Evolutionary conservation across 176 grass and related monocot species (phyloP), one percentile per base, ranked within the genome.

Genomic region (Oryza brachyantha): DNA sequence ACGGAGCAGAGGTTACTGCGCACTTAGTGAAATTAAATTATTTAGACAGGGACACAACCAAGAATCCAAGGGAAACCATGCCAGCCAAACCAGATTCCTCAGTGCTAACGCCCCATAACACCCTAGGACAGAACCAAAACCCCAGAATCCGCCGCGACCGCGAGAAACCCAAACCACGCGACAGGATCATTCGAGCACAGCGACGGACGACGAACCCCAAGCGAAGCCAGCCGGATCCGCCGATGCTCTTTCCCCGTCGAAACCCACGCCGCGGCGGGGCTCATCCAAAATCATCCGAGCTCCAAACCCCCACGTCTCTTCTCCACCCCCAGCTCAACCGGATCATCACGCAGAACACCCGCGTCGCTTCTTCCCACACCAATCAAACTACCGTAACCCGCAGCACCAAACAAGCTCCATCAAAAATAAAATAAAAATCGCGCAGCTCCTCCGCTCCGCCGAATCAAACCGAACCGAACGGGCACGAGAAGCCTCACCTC

Each of bases 401-500:
- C n/a, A n/a, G n/a, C n/a, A n/a, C n/a, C n/a, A n/a, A n/a, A n/a
- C n/a, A n/a, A n/a, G n/a, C n/a, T n/a, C n/a, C n/a, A n/a, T n/a
- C n/a, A n/a, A n/a, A n/a, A n/a, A n/a, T n/a, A n/a, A n/a, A n/a
- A n/a, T n/a, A n/a, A n/a, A n/a, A n/a, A n/a, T n/a, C n/a, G n/a
- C n/a, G n/a, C n/a, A n/a, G n/a, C n/a, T n/a, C n/a, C n/a, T n/a
- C n/a, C n/a, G n/a, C n/a, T n/a, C n/a, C n/a, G n/a, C n/a, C n/a
- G n/a, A n/a, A n/a, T n/a, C n/a, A n/a, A n/a, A n/a, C n/a, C n/a
- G n/a, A n/a, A 74, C 12, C 2, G 29, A 37, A 32, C 8, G 73
- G 12, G 68, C 19, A 29, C 17, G 10, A 74, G 75, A 67, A 74
- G 21, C 25, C 86, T 84, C 41, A 88, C 86, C 76, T 88, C 31